Percentiles rank a stretch among this genome's conserved stretches.
phyloP scores from a whole-genome alignment of 805 yeast species.

The Candida maltosa region DNA sequence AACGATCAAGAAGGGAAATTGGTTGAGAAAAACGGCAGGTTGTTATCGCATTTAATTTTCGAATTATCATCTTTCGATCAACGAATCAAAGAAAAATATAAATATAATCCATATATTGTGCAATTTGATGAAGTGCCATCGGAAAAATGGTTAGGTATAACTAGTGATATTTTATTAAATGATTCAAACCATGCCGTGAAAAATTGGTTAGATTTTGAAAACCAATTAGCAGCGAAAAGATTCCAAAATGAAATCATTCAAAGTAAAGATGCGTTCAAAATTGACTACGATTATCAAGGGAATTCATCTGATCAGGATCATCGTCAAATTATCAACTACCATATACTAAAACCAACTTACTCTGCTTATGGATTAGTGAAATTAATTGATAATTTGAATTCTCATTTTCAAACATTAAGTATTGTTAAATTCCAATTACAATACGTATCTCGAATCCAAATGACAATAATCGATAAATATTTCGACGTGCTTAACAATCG shows the following conservation, averaged over 20 bases:
- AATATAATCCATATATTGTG: constrained; percentile 41
- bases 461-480: constrained; percentile 53
- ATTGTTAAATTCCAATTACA: constrained; percentile 51
- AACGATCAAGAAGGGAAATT: constrained; percentile 11
- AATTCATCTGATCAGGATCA: constrained; percentile 15
- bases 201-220: constrained; percentile 55
- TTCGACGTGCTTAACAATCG: constrained; percentile 39
- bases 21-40: constrained; percentile 39
- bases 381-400: constrained; percentile 54
- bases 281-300: constrained; percentile 51
- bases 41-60: constrained; percentile 55
- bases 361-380: constrained; percentile 58
- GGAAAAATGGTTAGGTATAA: constrained; percentile 47
- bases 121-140: constrained; percentile 16
- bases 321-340: constrained; percentile 25
- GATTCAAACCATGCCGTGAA: constrained; percentile 18
- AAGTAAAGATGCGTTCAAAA: constrained; percentile 47
- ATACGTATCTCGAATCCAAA: constrained; percentile 57
- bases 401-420: constrained; percentile 49
- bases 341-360: constrained; percentile 48
- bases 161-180: constrained; percentile 33
- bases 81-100: constrained; percentile 40
- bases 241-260: constrained; percentile 48
- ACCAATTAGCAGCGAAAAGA: constrained; percentile 46
- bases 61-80: constrained; percentile 61